These are phyloP conservation scores for Crithidia acanthocephali DNA, from an alignment of 208 protist species.

Conservation along the genomic window DNA sequence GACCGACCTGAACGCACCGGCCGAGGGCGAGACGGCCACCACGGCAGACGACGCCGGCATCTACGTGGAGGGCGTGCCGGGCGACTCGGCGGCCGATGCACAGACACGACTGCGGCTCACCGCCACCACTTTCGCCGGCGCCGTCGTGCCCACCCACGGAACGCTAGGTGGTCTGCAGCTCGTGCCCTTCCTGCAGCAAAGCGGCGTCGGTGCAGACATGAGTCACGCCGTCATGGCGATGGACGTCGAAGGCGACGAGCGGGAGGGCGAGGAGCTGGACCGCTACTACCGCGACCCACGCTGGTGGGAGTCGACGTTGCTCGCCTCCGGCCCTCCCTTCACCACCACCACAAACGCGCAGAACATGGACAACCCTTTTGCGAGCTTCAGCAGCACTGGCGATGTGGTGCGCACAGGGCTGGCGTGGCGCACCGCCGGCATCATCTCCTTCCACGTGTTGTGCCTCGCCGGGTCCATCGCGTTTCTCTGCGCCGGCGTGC, in stretches of 20 bases:
- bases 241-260: conserved; percentile 43
- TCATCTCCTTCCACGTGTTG: conserved; percentile 44
- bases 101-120: neutral
- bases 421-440: conserved; percentile 37
- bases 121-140: conserved; percentile 5
- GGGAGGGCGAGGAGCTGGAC: conserved; percentile 41
- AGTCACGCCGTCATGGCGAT: conserved; percentile 10
- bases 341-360: neutral
- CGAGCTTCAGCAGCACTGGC: neutral
- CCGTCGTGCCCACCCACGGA: neutral
- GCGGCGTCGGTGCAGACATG: neutral
- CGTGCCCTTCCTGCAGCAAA: neutral
- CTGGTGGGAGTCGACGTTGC: conserved; percentile 22
- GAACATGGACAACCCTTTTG: neutral
- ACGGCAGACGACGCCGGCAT: neutral
- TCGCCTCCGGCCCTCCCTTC: neutral
- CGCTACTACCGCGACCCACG: conserved; percentile 23
- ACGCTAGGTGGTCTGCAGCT: conserved; percentile 8
- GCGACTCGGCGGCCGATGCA: neutral
- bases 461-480: conserved; percentile 52
- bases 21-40: neutral
- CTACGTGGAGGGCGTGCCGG: neutral
- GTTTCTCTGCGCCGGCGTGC: conserved; percentile 51
- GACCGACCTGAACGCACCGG: too few species aligned
- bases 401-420: conserved; percentile 24